phyloP scores from a whole-genome alignment of 148 eudicot genomes.

The Tetragonia tetragonoides region DNA sequence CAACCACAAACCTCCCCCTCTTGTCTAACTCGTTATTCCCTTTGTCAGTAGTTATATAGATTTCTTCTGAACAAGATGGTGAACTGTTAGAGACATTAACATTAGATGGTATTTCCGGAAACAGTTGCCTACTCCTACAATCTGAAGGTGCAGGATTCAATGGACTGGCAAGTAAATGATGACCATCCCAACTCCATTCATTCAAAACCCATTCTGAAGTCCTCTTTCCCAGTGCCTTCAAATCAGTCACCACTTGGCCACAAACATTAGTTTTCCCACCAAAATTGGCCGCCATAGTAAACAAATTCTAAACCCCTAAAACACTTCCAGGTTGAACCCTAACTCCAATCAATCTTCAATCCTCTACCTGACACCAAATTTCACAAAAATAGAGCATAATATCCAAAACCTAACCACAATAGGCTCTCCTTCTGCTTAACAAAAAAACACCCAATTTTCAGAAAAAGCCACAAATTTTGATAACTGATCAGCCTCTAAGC shows the following conservation, averaged over 20 bases:
- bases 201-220: conserved; percentile 86
- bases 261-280: conserved; percentile 45
- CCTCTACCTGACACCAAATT: conserved; percentile 1
- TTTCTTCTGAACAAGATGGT: conserved; percentile 35
- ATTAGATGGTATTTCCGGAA: conserved; percentile 39
- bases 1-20: conserved; percentile 42
- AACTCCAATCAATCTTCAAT: not conserved
- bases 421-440: not conserved
- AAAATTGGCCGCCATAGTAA: conserved; percentile 52
- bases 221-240: conserved; percentile 60
- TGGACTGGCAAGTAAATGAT: conserved; percentile 59
- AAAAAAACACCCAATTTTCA: conserved; percentile 3
- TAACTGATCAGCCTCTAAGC: conserved; percentile 29
- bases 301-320: conserved; percentile 10
- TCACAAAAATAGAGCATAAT: not conserved
- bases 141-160: conserved; percentile 46
- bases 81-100: conserved; percentile 36
- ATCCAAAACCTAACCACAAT: not conserved
- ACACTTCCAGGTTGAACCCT: conserved; percentile 19
- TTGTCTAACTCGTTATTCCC: conserved; percentile 60
- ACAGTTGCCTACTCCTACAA: conserved; percentile 56
- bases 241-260: conserved; percentile 47
- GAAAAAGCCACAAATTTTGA: not conserved
- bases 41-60: conserved; percentile 31
- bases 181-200: conserved; percentile 96